Conservation (phyloP, 2,329 filamentous ascomycete genomes). For the Anthostomella pinea region DNA sequence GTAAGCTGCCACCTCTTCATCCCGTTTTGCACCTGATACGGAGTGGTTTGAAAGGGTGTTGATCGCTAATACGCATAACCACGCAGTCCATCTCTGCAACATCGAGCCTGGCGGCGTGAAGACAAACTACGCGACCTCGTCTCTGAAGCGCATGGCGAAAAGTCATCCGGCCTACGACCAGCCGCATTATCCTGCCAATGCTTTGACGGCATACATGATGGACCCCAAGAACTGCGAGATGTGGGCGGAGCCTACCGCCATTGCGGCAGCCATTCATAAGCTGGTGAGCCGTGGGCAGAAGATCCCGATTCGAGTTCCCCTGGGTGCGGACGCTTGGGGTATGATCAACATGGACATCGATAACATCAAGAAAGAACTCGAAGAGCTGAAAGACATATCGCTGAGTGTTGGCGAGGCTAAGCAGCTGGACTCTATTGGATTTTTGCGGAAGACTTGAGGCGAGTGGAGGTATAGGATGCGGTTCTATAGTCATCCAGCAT, state of each 20-base stretch:
- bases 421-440: too few species aligned
- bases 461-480: too few species aligned
- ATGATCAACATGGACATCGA: slow-evolving; percentile 33
- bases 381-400: slow-evolving; percentile 31
- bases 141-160: slow-evolving; percentile 30
- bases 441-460: too few species aligned
- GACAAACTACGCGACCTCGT: slow-evolving; percentile 1
- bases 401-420: slow-evolving; percentile 15
- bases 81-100: slow-evolving; percentile 40
- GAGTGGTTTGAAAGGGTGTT: too few species aligned
- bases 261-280: slow-evolving; percentile 35
- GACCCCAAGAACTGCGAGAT: slow-evolving; percentile 22
- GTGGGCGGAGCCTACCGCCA: slow-evolving; percentile 36
- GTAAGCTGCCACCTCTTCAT: slow-evolving; percentile 25
- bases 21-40: slow-evolving; percentile 1
- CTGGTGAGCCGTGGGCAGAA: slow-evolving; percentile 31
- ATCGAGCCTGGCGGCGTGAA: slow-evolving; percentile 32
- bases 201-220: slow-evolving; percentile 28
- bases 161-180: slow-evolving; percentile 40
- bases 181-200: slow-evolving; percentile 23
- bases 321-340: slow-evolving; percentile 37
- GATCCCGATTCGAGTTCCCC: slow-evolving; percentile 40
- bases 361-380: slow-evolving; percentile 21
- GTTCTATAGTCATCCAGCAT: slow-evolving; percentile 2
- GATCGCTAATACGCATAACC: too few species aligned